These are phyloP conservation scores for Phytophthora pistaciae DNA, from an alignment of 352 stramenopile species.

Conservation along the genomic window DNA sequence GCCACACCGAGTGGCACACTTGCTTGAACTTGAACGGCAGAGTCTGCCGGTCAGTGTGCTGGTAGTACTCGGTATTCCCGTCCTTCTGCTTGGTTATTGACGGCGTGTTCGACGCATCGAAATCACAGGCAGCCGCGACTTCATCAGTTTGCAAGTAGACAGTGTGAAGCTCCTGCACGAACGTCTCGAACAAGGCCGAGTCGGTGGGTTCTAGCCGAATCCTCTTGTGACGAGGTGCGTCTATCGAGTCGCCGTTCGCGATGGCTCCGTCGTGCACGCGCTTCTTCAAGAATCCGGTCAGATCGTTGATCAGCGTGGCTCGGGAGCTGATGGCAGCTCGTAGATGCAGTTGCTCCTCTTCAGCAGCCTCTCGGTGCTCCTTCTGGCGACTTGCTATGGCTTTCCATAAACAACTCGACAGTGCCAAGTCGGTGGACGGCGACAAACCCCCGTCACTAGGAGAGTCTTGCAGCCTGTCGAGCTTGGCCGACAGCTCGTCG, in stretches of 20 bases:
- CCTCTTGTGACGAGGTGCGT: slow-evolving; percentile 24
- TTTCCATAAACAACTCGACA: slow-evolving; percentile 42
- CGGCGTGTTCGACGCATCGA: neutral
- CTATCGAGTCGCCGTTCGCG: slow-evolving; percentile 4
- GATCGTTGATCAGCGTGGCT: slow-evolving; percentile 37
- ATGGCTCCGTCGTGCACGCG: slow-evolving; percentile 24
- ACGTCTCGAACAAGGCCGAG: slow-evolving; percentile 43
- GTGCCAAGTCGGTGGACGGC: slow-evolving; percentile 17
- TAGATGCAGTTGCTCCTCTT: slow-evolving; percentile 32
- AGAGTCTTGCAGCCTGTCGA: slow-evolving; percentile 33
- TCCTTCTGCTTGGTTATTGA: slow-evolving; percentile 25
- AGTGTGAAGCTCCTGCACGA: slow-evolving; percentile 37
- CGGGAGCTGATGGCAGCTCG: slow-evolving; percentile 36
- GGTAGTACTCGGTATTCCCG: slow-evolving; percentile 27
- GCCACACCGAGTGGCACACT: slow-evolving; percentile 32
- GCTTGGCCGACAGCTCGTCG: slow-evolving; percentile 36
- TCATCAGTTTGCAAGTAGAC: slow-evolving; percentile 34
- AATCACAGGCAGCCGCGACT: slow-evolving; percentile 23
- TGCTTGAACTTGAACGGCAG: slow-evolving; percentile 45
- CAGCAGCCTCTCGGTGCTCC: slow-evolving; percentile 29
- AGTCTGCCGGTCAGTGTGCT: slow-evolving; percentile 24
- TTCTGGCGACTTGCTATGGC: slow-evolving; percentile 40
- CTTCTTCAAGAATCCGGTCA: slow-evolving; percentile 34
- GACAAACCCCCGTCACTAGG: slow-evolving; percentile 4
- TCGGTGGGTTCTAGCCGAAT: slow-evolving; percentile 37